These are phyloP conservation scores for Lathyrus aphaca DNA, from an alignment of 306 rosid species.

Conservation along the genomic window DNA sequence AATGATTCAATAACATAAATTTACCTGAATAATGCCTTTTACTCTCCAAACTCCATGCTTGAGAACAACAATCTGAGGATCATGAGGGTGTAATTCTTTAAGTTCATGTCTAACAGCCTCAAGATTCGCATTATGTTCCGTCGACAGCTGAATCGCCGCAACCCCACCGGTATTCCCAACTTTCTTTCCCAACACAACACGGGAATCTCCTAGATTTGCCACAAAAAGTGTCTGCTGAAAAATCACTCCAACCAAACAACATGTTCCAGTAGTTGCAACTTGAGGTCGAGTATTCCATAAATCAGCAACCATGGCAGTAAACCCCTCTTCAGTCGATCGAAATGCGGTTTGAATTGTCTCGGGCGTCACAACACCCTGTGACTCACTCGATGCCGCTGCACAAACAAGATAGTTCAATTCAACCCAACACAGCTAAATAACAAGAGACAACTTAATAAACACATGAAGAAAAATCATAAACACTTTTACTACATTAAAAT, in stretches of 20 bases:
- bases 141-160: constrained; percentile 80
- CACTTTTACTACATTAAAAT: constrained; percentile 16
- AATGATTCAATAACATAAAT: constrained; percentile 15
- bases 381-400: constrained; percentile 67
- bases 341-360: constrained; percentile 70
- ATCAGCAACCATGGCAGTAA: constrained; percentile 66
- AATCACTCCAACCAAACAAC: constrained; percentile 88
- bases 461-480: background rate
- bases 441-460: constrained; percentile 40
- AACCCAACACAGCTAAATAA: constrained; percentile 56
- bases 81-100: constrained; percentile 70
- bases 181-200: constrained; percentile 83
- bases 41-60: constrained; percentile 96
- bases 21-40: constrained; percentile 94
- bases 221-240: constrained; percentile 73
- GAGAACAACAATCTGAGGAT: constrained; percentile 79
- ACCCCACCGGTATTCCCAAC: constrained; percentile 82
- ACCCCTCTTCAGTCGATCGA: constrained; percentile 74
- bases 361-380: constrained; percentile 62
- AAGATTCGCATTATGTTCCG: constrained; percentile 83
- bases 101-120: constrained; percentile 79
- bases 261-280: constrained; percentile 77
- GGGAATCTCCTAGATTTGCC: constrained; percentile 89
- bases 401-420: constrained; percentile 35
- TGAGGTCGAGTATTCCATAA: constrained; percentile 63